These are phyloP conservation scores for Backusella parvicylindrica DNA, from an alignment of 192 early-diverging fungal genomes.

Conservation along the genomic window DNA sequence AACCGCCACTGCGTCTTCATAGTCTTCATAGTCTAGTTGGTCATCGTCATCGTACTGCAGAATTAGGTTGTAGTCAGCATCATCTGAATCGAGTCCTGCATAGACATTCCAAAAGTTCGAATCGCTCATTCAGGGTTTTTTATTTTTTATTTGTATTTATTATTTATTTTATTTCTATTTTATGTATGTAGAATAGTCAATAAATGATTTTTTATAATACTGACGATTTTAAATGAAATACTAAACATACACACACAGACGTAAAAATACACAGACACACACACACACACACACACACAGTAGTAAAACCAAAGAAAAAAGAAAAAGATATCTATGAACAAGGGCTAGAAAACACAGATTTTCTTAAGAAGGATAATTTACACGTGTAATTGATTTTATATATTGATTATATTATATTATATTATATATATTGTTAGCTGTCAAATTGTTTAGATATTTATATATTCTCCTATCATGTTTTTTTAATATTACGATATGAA, in stretches of 20 bases:
- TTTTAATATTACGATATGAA: not conserved
- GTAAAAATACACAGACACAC: not conserved
- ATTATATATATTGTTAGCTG: not conserved
- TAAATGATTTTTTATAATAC: not conserved
- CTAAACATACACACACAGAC: not conserved
- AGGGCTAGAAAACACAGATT: not conserved
- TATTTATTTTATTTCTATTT: not conserved
- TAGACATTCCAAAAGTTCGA: not conserved
- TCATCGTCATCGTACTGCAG: not conserved
- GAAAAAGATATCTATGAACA: not conserved
- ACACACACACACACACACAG: not conserved
- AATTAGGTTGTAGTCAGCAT: not conserved
- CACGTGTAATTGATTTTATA: not conserved
- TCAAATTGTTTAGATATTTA: not conserved
- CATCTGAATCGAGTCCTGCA: not conserved
- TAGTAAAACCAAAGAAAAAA: not conserved
- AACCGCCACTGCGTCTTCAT: not conserved
- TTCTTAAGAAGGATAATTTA: not conserved
- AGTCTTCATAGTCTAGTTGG: not conserved
- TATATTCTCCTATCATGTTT: not conserved
- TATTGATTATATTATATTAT: not conserved
- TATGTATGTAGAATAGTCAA: not conserved
- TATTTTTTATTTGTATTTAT: not conserved
- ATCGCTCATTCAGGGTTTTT: not conserved
- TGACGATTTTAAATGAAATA: not conserved